Conservation (phyloP, 768 basidiomycete species). For the Naganishia vaughanmartiniae region DNA sequence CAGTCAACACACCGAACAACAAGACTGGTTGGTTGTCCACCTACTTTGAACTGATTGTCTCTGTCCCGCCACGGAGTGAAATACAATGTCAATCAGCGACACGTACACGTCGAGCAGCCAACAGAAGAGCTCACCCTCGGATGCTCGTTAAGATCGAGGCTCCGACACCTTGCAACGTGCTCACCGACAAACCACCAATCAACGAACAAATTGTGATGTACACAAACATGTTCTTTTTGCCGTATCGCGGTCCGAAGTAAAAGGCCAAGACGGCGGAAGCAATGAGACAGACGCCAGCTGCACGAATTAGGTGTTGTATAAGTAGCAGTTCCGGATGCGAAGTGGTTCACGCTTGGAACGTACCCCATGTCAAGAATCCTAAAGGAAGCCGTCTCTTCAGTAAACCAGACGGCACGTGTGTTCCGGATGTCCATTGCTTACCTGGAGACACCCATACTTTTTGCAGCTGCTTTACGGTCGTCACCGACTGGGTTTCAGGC, state of each 20-base stretch:
- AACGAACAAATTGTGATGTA: conserved; percentile 88
- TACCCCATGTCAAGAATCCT: conserved; percentile 67
- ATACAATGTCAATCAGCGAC: background rate
- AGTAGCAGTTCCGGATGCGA: conserved; percentile 59
- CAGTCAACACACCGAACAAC: background rate
- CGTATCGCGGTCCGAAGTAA: conserved; percentile 59
- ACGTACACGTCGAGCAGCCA: background rate
- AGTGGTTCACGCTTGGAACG: conserved; percentile 56
- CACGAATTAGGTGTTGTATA: background rate
- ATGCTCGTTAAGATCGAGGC: conserved; percentile 74
- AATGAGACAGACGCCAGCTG: conserved; percentile 60
- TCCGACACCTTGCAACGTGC: conserved; percentile 87
- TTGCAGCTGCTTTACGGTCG: conserved; percentile 61
- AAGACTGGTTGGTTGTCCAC: background rate
- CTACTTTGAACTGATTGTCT: conserved; percentile 65
- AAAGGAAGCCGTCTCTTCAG: background rate
- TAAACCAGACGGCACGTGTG: background rate
- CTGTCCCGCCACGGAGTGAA: background rate
- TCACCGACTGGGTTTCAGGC: conserved; percentile 48
- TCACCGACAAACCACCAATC: conserved; percentile 70
- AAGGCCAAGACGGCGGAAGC: conserved; percentile 35
- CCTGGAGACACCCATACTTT: conserved; percentile 56
- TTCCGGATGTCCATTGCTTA: background rate
- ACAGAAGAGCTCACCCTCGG: conserved; percentile 45
- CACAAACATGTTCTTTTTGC: conserved; percentile 81